These are phyloP conservation scores for Scalesia atractyloides DNA, from an alignment of 129 eudicot species.

Conservation along the genomic window DNA sequence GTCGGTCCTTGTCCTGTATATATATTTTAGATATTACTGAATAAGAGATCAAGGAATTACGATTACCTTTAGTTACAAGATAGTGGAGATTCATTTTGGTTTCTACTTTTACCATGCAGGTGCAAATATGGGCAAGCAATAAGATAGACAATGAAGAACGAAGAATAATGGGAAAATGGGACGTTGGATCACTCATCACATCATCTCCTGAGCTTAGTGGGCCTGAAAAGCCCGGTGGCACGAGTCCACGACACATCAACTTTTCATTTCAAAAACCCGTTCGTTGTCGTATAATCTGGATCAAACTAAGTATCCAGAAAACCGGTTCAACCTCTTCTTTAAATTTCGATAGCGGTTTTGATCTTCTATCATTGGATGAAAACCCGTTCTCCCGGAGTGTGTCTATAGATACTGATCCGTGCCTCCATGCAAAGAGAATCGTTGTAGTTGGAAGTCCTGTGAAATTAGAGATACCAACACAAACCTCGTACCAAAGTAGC, in stretches of 20 bases:
- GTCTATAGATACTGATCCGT: constrained; percentile 64
- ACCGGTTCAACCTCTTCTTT: constrained; percentile 75
- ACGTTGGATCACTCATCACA: constrained; percentile 53
- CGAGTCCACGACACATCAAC: constrained; percentile 66
- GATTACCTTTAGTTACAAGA: too few relatives aligned
- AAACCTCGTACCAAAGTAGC: constrained; percentile 55
- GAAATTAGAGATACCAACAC: constrained; percentile 48
- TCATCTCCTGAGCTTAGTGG: constrained; percentile 85
- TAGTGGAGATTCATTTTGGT: background rate
- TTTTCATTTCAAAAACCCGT: constrained; percentile 71
- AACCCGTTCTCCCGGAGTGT: constrained; percentile 78
- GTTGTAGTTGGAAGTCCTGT: constrained; percentile 62
- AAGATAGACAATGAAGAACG: constrained; percentile 81
- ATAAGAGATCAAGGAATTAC: too few relatives aligned
- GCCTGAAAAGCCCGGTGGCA: constrained; percentile 54
- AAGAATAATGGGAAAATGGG: constrained; percentile 90
- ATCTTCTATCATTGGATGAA: constrained; percentile 81
- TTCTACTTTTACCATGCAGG: constrained; percentile 44
- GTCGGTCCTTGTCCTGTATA: too few relatives aligned
- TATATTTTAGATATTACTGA: too few relatives aligned
- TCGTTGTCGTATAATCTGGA: constrained; percentile 88
- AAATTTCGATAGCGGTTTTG: constrained; percentile 54
- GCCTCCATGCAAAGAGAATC: constrained; percentile 86
- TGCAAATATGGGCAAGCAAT: constrained; percentile 92
- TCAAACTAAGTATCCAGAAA: constrained; percentile 71